Percentiles rank a stretch among this genome's conserved stretches.
phyloP scores from a whole-genome alignment of 306 rosid genomes.

The Cucurbita pepo region DNA sequence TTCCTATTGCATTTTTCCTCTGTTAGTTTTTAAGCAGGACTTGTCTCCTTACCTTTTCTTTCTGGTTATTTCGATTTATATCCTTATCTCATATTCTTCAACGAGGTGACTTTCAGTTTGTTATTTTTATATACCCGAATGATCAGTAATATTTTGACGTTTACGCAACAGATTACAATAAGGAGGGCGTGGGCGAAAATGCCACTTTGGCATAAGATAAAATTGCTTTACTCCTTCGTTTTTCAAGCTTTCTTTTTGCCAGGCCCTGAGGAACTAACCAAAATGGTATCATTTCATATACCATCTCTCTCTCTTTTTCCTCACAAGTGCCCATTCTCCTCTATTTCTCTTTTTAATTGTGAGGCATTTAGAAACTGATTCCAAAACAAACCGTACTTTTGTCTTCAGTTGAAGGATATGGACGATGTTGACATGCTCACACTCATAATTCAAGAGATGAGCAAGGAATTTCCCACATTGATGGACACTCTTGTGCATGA shows the following conservation, averaged over 20 bases:
- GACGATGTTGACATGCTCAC: conserved; percentile 84
- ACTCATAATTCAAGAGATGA: conserved; percentile 80
- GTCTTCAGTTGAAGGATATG: conserved; percentile 70
- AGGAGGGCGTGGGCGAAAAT: conserved; percentile 85
- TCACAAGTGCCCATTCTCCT: not conserved
- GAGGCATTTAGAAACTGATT: not conserved
- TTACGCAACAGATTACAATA: conserved; percentile 49
- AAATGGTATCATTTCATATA: conserved; percentile 41
- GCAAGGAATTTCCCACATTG: conserved; percentile 79
- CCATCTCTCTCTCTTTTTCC: not conserved
- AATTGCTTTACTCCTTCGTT: conserved; percentile 46
- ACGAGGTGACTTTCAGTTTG: not conserved
- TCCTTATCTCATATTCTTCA: not conserved
- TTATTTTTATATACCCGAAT: not conserved
- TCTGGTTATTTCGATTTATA: not conserved
- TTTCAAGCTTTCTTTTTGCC: conserved; percentile 80
- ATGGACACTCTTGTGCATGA: conserved; percentile 93
- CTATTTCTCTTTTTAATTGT: not conserved
- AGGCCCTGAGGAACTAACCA: conserved; percentile 55
- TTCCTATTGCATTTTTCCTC: no score
- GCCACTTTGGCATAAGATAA: conserved; percentile 88
- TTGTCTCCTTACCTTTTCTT: not conserved
- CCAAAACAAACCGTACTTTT: conserved; percentile 3
- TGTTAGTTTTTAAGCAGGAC: no score
- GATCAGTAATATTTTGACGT: not conserved